Conservation (phyloP, 345 rosid genomes). For the Anastatica hierochuntica region DNA sequence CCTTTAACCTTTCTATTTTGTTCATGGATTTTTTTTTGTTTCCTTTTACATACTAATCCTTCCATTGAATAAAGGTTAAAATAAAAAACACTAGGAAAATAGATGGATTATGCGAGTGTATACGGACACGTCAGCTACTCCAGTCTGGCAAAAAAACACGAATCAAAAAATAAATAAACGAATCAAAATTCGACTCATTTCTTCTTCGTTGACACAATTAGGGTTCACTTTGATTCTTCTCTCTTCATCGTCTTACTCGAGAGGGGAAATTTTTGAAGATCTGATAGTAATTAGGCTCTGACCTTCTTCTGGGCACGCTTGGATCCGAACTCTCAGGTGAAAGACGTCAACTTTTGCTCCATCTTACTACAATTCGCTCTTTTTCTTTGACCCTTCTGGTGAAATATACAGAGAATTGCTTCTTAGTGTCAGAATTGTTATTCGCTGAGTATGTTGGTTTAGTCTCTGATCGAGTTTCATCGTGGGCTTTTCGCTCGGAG, state of each 20-base stretch:
- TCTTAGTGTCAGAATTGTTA: conserved; percentile 2
- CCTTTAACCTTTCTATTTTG: too few relatives aligned
- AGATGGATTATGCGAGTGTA: too few relatives aligned
- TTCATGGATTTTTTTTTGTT: too few relatives aligned
- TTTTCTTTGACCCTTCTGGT: neutral
- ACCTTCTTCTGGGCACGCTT: neutral
- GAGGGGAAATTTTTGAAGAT: too few relatives aligned
- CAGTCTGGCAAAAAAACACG: too few relatives aligned
- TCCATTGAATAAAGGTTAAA: too few relatives aligned
- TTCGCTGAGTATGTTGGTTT: too few relatives aligned
- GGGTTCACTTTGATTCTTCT: conserved; percentile 11
- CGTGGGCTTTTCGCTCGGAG: conserved; percentile 5
- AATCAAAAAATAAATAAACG: too few relatives aligned
- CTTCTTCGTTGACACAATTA: conserved; percentile 23
- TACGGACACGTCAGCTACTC: too few relatives aligned
- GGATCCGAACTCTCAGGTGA: conserved; percentile 16
- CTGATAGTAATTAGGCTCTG: conserved; percentile 5
- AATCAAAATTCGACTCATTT: too few relatives aligned
- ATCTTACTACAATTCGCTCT: neutral
- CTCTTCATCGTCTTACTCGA: conserved; percentile 3
- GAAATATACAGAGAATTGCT: conserved; percentile 2
- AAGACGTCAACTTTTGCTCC: conserved; percentile 14
- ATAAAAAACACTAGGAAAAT: too few relatives aligned
- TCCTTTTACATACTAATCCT: too few relatives aligned
- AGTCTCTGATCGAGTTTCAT: conserved; percentile 2